Evolutionary conservation across 129 eudicot species (phyloP), one percentile per base, ranked within the genome.

Genomic region (Kitagawia praeruptora): DNA sequence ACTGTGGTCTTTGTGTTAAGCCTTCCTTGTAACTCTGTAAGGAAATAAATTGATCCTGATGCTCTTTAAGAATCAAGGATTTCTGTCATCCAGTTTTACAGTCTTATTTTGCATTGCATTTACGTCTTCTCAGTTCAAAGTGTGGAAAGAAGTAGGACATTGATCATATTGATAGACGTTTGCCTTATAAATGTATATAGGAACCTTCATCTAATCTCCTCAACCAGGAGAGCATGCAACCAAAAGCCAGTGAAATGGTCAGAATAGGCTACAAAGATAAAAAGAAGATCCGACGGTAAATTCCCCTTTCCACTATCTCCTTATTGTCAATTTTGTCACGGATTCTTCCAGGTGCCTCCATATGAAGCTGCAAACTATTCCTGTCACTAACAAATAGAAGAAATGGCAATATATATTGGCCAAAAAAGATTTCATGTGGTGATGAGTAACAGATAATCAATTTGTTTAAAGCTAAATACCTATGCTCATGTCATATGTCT

Each of bases 91-190:
- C 80, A 48, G 67, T 82, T 12, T 28, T 67, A 64, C 81, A 82
- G 49, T 84, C 82, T 31, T 28, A 40, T 66, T 56, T 86, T 49
- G 41, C 79, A 51, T 77, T 75, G 53, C 70, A 45, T 79, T 83
- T 81, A 85, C 93, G 3, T 15, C 19, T 69, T 46, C 15, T 85
- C 83, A 41, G 77, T 88, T 61, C 71, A 79, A 39, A 61, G 83
- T 78, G 88, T 66, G 54, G 89, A 88, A 84, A 88, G 89, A 80
- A 89, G 78, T 56, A 81, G 76, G 40, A 67, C 38, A 48, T 80
- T 67, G 64, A 74, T 53, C 79, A 76, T 75, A 77, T 78, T 53
- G 86, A 82, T 44, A 81, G 78, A 51, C 67, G 67, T 67, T 85
- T 87, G 44, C 81, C 87, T 18, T 37, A 10, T 15, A 19, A 25